Conservation (phyloP, 116 monocot genomes). For the Papilionanthe hybrid region DNA sequence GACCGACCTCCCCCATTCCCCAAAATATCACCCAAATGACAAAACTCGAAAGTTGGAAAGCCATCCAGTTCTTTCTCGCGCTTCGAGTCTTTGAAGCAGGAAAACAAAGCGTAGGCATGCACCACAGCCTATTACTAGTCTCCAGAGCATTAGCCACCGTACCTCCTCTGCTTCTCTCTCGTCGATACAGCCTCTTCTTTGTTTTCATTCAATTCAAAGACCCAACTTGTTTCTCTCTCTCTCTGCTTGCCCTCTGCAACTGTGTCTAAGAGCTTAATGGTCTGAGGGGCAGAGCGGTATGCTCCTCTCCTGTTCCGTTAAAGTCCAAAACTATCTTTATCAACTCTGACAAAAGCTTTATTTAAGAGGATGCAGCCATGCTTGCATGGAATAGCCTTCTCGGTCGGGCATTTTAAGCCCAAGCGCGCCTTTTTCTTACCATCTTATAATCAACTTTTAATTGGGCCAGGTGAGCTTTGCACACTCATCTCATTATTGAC, state of each 20-base stretch:
- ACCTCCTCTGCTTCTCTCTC: not conserved
- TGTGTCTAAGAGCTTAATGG: not conserved
- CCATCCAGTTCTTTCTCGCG: not conserved
- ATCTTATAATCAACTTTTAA: not conserved
- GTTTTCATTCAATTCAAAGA: not conserved
- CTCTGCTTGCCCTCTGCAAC: not conserved
- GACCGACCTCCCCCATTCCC: not conserved
- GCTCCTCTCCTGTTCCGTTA: not conserved
- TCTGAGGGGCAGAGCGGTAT: not conserved
- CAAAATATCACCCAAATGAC: conserved; percentile 11
- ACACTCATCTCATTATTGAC: not conserved
- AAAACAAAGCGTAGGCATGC: not conserved
- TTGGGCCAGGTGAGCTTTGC: conserved; percentile 5
- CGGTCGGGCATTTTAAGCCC: no score
- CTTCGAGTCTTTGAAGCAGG: not conserved
- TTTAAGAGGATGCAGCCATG: conserved; percentile 5
- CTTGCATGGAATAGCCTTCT: not conserved
- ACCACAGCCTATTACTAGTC: not conserved
- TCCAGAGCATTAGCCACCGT: not conserved
- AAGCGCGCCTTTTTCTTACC: not conserved
- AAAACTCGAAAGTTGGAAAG: conserved; percentile 3
- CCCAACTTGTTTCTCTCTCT: not conserved
- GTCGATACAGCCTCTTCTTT: not conserved
- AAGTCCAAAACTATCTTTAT: not conserved
- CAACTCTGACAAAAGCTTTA: conserved; percentile 10